Evolutionary conservation across 257 asterid genomes (phyloP), one percentile per base, ranked within the genome.

Genomic region (Nicotiana paniculata): DNA sequence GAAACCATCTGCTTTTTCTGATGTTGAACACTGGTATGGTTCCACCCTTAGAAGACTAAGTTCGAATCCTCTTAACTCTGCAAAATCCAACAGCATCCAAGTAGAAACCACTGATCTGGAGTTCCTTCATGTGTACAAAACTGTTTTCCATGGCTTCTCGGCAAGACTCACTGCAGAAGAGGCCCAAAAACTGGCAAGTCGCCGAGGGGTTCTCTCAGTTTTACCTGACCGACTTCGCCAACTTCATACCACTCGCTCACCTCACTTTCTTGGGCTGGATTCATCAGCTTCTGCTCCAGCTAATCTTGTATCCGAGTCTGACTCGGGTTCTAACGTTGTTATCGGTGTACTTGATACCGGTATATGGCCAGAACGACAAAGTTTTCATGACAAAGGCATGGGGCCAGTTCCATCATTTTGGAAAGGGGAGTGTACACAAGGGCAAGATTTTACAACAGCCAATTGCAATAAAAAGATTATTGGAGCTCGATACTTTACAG

Each of bases 331-430:
- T 7, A 90, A 89, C 32, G 93, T 92, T 0, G 66, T 95, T 9
- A 90, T 95, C 21, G 98, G 98, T 12, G 69, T 95, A 0, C 43
- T 95, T 4, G 98, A 95, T 63, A 95, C 97, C 2, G 97, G 98
- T 6, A 93, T 95, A 43, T 90, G 91, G 90, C 97, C 98, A 0
- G 97, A 95, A 66, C 88, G 85, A 0, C 90, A 82, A 15, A 95
- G 97, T 74, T 95, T 95, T 81, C 91, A 89, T 4, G 98, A 95
- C 66, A 84, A 89, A 9, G 97, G 91, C 10, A 89, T 95, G 5
- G 97, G 90, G 1, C 90, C 97, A 0, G 46, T 91, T 37, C 98
- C 97, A 2, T 51, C 92, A 1, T 86, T 46, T 17, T 95, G 97
- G 98, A 90, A 57, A 86, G 98, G 98, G 0, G 90, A 89, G 61